phyloP scores from a whole-genome alignment of 2,329 filamentous ascomycete genomes.

The Beauveria scarabaeidicola region DNA sequence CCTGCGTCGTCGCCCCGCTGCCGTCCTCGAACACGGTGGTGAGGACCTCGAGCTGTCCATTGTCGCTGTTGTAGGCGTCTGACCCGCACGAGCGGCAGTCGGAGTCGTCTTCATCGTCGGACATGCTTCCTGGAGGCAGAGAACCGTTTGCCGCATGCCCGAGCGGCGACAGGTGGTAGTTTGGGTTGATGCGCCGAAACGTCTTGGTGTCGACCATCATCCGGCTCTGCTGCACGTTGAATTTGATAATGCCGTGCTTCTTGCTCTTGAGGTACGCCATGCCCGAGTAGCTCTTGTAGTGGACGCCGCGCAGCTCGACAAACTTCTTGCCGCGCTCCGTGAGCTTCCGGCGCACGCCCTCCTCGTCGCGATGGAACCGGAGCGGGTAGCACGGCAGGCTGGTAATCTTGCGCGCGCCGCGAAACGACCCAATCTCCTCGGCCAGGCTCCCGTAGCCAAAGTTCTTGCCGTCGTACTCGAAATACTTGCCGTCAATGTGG shows the following conservation, averaged over 20 bases:
- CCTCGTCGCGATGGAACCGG: slow-evolving; percentile 67
- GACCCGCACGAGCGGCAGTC: slow-evolving; percentile 31
- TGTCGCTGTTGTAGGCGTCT: slow-evolving; percentile 32
- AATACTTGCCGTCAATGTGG: slow-evolving; percentile 66
- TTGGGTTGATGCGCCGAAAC: slow-evolving; percentile 77
- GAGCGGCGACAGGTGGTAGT: slow-evolving; percentile 70
- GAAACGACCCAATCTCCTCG: slow-evolving; percentile 65
- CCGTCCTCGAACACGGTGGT: slow-evolving; percentile 44
- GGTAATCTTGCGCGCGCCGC: slow-evolving; percentile 74
- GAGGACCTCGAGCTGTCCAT: slow-evolving; percentile 33
- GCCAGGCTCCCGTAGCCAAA: slow-evolving; percentile 69
- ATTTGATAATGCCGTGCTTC: slow-evolving; percentile 47
- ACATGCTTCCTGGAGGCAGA: slow-evolving; percentile 55
- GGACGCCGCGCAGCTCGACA: slow-evolving; percentile 68
- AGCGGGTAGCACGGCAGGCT: slow-evolving; percentile 70
- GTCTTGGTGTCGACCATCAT: slow-evolving; percentile 82
- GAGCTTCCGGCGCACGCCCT: slow-evolving; percentile 54
- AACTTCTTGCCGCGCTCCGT: slow-evolving; percentile 81
- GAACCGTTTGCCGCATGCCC: slow-evolving; percentile 26
- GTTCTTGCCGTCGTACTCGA: slow-evolving; percentile 81
- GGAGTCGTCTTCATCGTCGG: slow-evolving; percentile 35
- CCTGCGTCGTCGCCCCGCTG: slow-evolving; percentile 8
- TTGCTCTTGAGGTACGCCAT: slow-evolving; percentile 81
- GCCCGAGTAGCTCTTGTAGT: slow-evolving; percentile 75
- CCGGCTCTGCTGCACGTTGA: slow-evolving; percentile 78